Conservation (phyloP, 352 stramenopile species). For the Pythium insidiosum region DNA sequence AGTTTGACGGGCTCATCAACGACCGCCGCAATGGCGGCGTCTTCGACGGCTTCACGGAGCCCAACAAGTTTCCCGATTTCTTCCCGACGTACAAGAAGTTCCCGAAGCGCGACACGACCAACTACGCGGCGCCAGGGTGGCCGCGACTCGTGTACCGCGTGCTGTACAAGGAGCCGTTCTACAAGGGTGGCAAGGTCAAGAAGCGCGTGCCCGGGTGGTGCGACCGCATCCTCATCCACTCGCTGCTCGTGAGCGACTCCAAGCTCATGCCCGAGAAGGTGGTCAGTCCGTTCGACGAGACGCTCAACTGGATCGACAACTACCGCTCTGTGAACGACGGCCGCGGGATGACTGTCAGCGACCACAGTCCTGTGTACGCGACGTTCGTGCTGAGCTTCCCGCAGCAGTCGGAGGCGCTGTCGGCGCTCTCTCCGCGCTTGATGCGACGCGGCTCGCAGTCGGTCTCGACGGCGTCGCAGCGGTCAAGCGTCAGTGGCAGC, state of each 20-base stretch:
- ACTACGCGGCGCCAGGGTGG: slow-evolving; percentile 59
- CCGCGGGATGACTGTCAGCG: slow-evolving; percentile 73
- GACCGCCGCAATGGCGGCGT: slow-evolving; percentile 62
- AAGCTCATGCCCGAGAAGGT: slow-evolving; percentile 77
- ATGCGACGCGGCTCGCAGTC: slow-evolving; percentile 34
- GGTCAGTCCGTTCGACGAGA: slow-evolving; percentile 34
- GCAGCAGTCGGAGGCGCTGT: slow-evolving; percentile 14
- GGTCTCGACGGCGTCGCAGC: slow-evolving; percentile 28
- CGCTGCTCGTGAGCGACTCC: slow-evolving; percentile 68
- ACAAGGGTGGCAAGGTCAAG: slow-evolving; percentile 86
- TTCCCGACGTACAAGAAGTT: slow-evolving; percentile 89
- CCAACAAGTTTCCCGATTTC: slow-evolving; percentile 80
- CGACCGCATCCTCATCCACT: slow-evolving; percentile 83
- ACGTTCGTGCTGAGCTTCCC: slow-evolving; percentile 75
- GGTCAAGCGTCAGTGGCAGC: slow-evolving; percentile 31
- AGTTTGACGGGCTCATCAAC: slow-evolving; percentile 78
- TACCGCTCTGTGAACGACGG: slow-evolving; percentile 80
- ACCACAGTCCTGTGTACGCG: slow-evolving; percentile 73
- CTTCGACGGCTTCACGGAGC: slow-evolving; percentile 80
- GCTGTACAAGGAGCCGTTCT: slow-evolving; percentile 86
- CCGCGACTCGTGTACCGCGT: slow-evolving; percentile 67
- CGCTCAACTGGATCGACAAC: slow-evolving; percentile 51
- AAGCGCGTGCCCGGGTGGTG: slow-evolving; percentile 84
- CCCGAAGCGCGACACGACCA: slow-evolving; percentile 53
- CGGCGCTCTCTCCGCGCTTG: slow-evolving; percentile 7